These are phyloP conservation scores for Clavispora asparagi DNA, from an alignment of 805 yeast genomes.

Conservation along the genomic window DNA sequence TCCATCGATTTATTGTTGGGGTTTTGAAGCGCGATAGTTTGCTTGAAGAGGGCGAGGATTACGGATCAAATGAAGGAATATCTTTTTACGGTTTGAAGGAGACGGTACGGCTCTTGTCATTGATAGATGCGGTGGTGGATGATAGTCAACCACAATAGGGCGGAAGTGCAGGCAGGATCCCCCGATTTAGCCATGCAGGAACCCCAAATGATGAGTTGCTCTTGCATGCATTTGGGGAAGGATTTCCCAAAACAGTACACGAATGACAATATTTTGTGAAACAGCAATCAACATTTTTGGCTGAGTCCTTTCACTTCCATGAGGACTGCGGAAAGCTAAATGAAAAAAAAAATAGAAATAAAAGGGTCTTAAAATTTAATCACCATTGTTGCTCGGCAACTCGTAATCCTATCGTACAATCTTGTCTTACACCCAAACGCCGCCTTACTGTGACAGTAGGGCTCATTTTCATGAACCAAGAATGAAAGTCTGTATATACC, in stretches of 20 bases:
- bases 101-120: conserved; percentile 32
- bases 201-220: background rate
- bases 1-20: conserved; percentile 54
- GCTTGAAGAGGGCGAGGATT: conserved; percentile 16
- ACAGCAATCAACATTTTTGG: no score
- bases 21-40: conserved; percentile 55
- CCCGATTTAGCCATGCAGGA: background rate
- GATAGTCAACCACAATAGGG: background rate
- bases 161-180: background rate
- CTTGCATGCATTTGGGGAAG: background rate
- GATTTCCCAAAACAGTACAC: background rate
- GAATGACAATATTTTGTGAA: no score
- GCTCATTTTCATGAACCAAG: no score
- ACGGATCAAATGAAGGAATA: conserved; percentile 20
- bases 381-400: no score
- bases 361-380: no score
- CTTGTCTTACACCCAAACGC: no score
- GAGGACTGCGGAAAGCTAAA: no score
- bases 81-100: conserved; percentile 40
- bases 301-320: no score
- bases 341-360: no score
- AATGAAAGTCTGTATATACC: no score
- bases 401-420: no score
- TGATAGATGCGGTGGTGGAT: conserved; percentile 9
- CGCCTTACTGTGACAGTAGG: no score